A percentile compares a stretch with the other conserved stretches of the same genome.
Conservation (phyloP, 768 basidiomycete species). For the Lactarius quietus region DNA sequence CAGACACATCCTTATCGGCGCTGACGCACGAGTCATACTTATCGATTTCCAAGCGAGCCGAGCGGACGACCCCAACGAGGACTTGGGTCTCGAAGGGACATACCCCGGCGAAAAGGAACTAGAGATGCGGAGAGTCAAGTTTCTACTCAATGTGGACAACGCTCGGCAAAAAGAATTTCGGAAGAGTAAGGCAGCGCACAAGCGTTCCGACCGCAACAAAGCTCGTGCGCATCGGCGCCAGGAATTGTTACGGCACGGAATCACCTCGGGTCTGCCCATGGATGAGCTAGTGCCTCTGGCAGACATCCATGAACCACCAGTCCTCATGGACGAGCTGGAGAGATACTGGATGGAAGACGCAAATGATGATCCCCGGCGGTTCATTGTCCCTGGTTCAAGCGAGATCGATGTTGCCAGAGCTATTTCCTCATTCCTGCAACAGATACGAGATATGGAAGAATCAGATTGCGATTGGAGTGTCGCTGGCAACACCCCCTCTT, state of each 20-base stretch:
- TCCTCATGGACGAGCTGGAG: slow-evolving; percentile 35
- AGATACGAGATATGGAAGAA: slow-evolving; percentile 17
- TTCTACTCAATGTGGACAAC: slow-evolving; percentile 46
- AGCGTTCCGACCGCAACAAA: slow-evolving; percentile 33
- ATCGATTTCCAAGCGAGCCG: slow-evolving; percentile 51
- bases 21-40: slow-evolving; percentile 41
- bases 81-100: slow-evolving; percentile 37
- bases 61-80: slow-evolving; percentile 31
- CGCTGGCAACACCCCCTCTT: slow-evolving; percentile 8
- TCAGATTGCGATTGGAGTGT: slow-evolving; percentile 20
- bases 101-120: slow-evolving; percentile 40
- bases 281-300: slow-evolving; percentile 27
- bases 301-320: slow-evolving; percentile 34
- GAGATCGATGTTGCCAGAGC: slow-evolving; percentile 5
- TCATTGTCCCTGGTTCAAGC: slow-evolving; percentile 37
- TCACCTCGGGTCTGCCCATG: slow-evolving; percentile 8
- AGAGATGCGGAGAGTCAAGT: slow-evolving; percentile 57
- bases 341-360: slow-evolving; percentile 37
- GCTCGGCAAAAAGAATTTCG: slow-evolving; percentile 37
- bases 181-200: slow-evolving; percentile 34
- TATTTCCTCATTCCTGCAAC: slow-evolving; percentile 11
- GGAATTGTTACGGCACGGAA: slow-evolving; percentile 32
- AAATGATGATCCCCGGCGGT: slow-evolving; percentile 34
- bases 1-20: slow-evolving; percentile 51
- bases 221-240: slow-evolving; percentile 30